Conservation (phyloP, 805 yeast species). For the Nakazawaea ishiwadae region DNA sequence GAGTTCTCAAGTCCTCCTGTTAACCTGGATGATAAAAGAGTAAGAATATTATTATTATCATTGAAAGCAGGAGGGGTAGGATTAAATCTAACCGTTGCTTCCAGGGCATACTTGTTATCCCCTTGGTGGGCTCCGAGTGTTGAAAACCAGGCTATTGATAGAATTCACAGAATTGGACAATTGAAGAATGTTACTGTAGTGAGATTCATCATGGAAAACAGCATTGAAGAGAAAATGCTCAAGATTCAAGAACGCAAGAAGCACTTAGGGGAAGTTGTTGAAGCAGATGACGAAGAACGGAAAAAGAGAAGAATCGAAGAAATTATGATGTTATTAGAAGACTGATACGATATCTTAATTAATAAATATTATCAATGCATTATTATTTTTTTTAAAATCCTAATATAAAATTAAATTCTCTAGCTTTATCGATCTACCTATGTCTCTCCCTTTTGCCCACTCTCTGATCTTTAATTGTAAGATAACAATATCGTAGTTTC, state of each 20-base stretch:
- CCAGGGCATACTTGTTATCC: slow-evolving; percentile 84
- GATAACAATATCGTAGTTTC: slow-evolving; percentile 19
- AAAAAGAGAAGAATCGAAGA: slow-evolving; percentile 68
- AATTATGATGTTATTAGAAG: slow-evolving; percentile 61
- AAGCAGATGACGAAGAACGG: slow-evolving; percentile 71
- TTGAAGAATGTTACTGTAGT: slow-evolving; percentile 62
- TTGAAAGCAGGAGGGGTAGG: slow-evolving; percentile 96
- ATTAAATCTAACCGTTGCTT: slow-evolving; percentile 78
- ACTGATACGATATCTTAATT: slow-evolving; percentile 14
- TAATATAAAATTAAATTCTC: slow-evolving; percentile 23
- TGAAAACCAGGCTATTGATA: slow-evolving; percentile 87
- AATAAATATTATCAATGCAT: slow-evolving; percentile 14
- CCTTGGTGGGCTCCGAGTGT: slow-evolving; percentile 97
- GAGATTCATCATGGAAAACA: slow-evolving; percentile 75
- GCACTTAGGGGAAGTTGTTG: slow-evolving; percentile 75
- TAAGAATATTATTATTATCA: slow-evolving; percentile 60
- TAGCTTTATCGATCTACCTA: slow-evolving; percentile 15
- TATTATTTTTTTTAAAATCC: slow-evolving; percentile 12
- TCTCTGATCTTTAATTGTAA: slow-evolving; percentile 19
- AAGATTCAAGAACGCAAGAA: slow-evolving; percentile 81
- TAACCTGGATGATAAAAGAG: slow-evolving; percentile 11
- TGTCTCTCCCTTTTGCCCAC: slow-evolving; percentile 23
- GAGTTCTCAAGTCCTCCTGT: slow-evolving; percentile 41
- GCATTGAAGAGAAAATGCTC: slow-evolving; percentile 87
- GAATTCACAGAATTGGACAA: slow-evolving; percentile 92